Conservation (phyloP, 2,329 filamentous ascomycete genomes). For the Fusarium camptoceras region DNA sequence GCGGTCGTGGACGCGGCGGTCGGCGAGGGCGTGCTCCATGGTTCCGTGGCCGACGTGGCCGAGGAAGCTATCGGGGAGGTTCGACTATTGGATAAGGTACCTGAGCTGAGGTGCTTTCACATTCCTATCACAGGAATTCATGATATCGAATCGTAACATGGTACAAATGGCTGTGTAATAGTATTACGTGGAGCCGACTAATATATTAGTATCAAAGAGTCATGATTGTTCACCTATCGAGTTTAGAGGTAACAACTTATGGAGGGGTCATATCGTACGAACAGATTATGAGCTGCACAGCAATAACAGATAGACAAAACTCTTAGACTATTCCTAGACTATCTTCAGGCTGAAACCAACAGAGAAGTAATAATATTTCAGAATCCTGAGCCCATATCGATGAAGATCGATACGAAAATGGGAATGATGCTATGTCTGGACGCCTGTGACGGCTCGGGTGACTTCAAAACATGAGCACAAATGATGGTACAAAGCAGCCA, state of each 20-base stretch:
- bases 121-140: background rate
- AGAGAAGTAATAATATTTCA: no score
- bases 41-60: constrained; percentile 46
- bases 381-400: background rate
- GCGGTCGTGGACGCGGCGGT: constrained; percentile 38
- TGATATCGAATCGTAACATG: constrained; percentile 1
- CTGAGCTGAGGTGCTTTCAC: constrained; percentile 1
- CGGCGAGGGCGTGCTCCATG: constrained; percentile 46
- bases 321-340: background rate
- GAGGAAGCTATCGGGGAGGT: constrained; percentile 32
- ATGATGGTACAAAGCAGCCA: no score
- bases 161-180: background rate
- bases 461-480: background rate
- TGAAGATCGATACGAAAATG: background rate
- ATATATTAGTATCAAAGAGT: constrained; percentile 12
- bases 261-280: background rate
- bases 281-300: background rate
- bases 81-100: constrained; percentile 1
- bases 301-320: background rate
- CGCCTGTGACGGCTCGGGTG: background rate
- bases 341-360: background rate
- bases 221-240: background rate
- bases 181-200: background rate
- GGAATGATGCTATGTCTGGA: background rate
- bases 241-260: background rate